Base-by-base conservation (phyloP, 164 flowering plant species). In the Piper betle region DNA sequence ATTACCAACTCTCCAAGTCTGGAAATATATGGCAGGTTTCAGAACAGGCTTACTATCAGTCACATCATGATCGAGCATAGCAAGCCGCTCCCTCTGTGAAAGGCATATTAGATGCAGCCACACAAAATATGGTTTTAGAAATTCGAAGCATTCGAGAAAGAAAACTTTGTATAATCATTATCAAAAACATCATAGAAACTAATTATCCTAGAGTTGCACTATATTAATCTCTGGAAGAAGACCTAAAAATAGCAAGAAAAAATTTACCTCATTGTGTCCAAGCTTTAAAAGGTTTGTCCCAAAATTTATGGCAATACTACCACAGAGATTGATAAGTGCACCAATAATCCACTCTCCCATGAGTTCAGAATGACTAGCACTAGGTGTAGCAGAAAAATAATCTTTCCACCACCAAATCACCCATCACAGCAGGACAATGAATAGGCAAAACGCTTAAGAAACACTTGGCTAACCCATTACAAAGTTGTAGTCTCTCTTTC, bases 271-370 rank as follows among this genome's bases (percentile, higher is more conserved):
- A 59, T 78, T 79, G 64, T 93, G 98, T 46, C 92, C 98, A 71
- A 93, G 70, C 78, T 93, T 93, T 20, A 93, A 84, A 72, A 93
- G 97, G 69, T 93, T 93, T 17, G 98, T 93, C 17, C 98, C 98
- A 68, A 93, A 93, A 72, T 93, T 93, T 46, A 93, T 90, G 68
- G 88, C 92, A 74, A 93, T 79, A 70, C 98, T 93, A 41, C 98
- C 98, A 62, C 88, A 71, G 33, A 90, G 75, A 68, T 93, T 93
- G 67, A 93, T 93, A 70, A 82, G 72, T 41, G 98, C 98, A 70
- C 98, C 98, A 73, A 93, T 68, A 25, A 93, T 77, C 98, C 98
- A 93, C 80, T 87, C 94, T 63, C 98, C 94, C 77, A 74, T 68
- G 71, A 77, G 69, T 77, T 52, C 25, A 60, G 55, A 57, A 42